These are phyloP conservation scores for Trichosanthes cucumerina DNA, from an alignment of 306 rosid species.

Conservation along the genomic window DNA sequence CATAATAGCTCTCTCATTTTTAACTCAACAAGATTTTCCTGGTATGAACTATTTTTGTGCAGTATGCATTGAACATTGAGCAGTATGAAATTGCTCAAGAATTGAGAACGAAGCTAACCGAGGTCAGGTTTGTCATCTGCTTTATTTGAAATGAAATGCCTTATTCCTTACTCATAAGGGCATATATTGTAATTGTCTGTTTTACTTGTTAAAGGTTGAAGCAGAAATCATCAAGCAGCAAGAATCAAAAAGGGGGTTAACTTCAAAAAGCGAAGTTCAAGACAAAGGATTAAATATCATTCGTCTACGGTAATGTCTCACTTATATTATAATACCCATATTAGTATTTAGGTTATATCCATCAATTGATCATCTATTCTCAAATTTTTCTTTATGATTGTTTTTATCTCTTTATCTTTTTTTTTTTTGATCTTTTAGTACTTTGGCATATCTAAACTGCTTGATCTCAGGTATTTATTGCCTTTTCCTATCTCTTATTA, in stretches of 20 bases:
- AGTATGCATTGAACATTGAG: constrained; percentile 81
- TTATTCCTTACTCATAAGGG: neutral
- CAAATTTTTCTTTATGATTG: neutral
- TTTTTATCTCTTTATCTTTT: neutral
- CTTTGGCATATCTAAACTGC: constrained; percentile 1
- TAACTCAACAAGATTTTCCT: constrained; percentile 5
- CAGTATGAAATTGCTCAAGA: constrained; percentile 80
- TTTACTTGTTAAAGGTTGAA: constrained; percentile 47
- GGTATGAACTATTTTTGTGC: constrained; percentile 24
- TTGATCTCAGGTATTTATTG: neutral
- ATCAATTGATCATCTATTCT: neutral
- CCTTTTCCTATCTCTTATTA: constrained; percentile 20
- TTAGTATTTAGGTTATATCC: constrained; percentile 16
- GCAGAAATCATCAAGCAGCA: constrained; percentile 62
- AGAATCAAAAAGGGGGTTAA: constrained; percentile 66
- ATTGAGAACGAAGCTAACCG: constrained; percentile 76
- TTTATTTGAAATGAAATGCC: constrained; percentile 5
- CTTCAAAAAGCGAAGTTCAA: constrained; percentile 86
- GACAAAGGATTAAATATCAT: constrained; percentile 69
- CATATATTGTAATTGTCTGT: neutral
- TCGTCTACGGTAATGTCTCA: constrained; percentile 44
- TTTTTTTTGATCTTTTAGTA: neutral
- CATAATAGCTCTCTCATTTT: neutral
- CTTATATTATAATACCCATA: constrained; percentile 6
- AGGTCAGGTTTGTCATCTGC: constrained; percentile 40